Percentiles rank a stretch among this genome's conserved stretches.
These are phyloP conservation scores for Elongisporangium anandrum DNA, from an alignment of 352 stramenopile species.

Conservation along the genomic window DNA sequence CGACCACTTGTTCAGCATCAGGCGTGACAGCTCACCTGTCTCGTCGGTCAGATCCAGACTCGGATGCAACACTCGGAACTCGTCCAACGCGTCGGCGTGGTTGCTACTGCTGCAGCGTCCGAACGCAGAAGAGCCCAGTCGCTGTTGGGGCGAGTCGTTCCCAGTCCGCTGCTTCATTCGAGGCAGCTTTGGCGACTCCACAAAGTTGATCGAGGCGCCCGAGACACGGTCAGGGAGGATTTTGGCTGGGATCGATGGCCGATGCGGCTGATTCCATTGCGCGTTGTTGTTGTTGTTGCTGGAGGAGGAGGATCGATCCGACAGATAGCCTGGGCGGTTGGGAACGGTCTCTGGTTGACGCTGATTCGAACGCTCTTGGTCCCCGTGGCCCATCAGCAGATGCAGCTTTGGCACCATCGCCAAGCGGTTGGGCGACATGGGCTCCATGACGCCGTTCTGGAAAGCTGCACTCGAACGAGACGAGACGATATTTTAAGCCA, in stretches of 20 bases:
- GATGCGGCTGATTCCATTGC: slow-evolving; percentile 12
- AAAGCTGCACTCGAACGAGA: neutral
- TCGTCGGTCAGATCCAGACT: slow-evolving; percentile 51
- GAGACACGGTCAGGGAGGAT: slow-evolving; percentile 24
- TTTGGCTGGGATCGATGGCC: slow-evolving; percentile 8
- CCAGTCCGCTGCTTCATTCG: slow-evolving; percentile 29
- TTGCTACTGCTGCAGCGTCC: slow-evolving; percentile 4
- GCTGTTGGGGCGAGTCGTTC: neutral
- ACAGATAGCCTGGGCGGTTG: neutral
- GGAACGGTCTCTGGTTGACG: neutral
- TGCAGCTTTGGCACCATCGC: slow-evolving; percentile 27
- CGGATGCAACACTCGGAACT: slow-evolving; percentile 57
- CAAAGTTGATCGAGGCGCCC: slow-evolving; percentile 20
- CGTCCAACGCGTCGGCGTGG: slow-evolving; percentile 17
- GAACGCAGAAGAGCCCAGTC: neutral
- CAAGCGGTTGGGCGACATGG: slow-evolving; percentile 11
- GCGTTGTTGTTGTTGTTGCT: neutral
- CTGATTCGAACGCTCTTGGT: slow-evolving; percentile 2
- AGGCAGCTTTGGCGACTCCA: slow-evolving; percentile 29
- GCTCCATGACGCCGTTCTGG: slow-evolving; percentile 22
- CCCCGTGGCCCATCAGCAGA: slow-evolving; percentile 6
- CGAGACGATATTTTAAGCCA: neutral
- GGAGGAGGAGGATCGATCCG: neutral
- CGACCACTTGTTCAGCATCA: slow-evolving; percentile 71
- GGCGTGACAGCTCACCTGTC: slow-evolving; percentile 45